phyloP scores from a whole-genome alignment of 495 filamentous ascomycete species.

The Neurospora hispaniola region DNA sequence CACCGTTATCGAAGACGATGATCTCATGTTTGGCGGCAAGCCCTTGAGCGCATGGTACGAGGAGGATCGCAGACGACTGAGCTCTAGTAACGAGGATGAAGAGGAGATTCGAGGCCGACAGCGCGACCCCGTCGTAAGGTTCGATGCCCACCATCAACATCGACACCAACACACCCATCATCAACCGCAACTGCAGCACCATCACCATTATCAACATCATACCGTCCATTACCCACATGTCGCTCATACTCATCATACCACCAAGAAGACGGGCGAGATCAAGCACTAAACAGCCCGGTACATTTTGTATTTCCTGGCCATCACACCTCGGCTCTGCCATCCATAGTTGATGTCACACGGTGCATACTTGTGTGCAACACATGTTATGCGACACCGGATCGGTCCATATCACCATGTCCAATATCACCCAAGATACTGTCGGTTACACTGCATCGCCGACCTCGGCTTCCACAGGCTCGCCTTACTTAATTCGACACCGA shows the following conservation, averaged over 20 bases:
- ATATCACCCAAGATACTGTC: background rate
- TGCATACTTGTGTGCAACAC: background rate
- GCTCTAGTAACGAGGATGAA: constrained; percentile 21
- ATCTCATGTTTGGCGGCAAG: constrained; percentile 48
- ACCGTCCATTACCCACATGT: background rate
- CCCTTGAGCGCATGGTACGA: constrained; percentile 45
- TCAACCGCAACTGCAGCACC: constrained; percentile 2
- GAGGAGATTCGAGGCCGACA: constrained; percentile 35
- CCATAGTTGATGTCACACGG: background rate
- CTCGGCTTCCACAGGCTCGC: background rate
- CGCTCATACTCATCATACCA: constrained; percentile 2
- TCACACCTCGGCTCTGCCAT: background rate
- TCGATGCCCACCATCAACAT: constrained; percentile 11
- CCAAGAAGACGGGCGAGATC: constrained; percentile 7
- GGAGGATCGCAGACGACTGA: constrained; percentile 34
- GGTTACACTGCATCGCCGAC: background rate
- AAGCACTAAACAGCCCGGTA: constrained; percentile 2
- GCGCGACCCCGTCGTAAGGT: constrained; percentile 17
- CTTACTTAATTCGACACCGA: background rate
- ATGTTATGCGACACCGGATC: background rate
- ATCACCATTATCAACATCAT: constrained; percentile 9
- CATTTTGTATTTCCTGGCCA: background rate
- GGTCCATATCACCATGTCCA: background rate
- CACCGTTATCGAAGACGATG: constrained; percentile 45
- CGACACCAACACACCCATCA: constrained; percentile 7